These are phyloP conservation scores for Protea cynaroides DNA, from an alignment of 164 flowering plant species.

Conservation along the genomic window DNA sequence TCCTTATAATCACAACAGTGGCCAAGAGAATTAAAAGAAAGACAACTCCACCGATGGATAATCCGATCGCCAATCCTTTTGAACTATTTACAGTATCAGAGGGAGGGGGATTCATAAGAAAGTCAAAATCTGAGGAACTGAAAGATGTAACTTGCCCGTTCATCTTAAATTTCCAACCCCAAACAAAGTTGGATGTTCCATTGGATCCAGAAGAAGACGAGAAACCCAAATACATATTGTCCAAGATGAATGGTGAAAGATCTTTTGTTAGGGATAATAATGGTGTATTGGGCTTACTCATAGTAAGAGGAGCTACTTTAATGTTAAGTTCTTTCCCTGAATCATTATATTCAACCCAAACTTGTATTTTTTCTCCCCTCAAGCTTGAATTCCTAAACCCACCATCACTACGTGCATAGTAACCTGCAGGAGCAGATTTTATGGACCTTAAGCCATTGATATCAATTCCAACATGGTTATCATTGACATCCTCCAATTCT, in stretches of 20 bases:
- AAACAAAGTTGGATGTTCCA: not conserved
- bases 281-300: not conserved
- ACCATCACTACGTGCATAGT: no score
- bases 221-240: not conserved
- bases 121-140: no score
- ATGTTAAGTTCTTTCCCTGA: not conserved
- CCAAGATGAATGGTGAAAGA: not conserved
- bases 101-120: no score
- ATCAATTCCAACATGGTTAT: no score
- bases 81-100: no score
- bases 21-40: no score
- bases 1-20: no score
- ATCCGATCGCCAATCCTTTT: no score
- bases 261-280: not conserved
- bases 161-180: not conserved
- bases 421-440: no score
- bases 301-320: not conserved
- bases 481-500: no score
- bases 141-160: not conserved
- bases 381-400: no score
- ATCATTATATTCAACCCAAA: not conserved
- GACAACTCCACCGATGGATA: not conserved
- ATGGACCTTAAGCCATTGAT: no score
- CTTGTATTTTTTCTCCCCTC: not conserved
- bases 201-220: not conserved